Evolutionary conservation across 2,329 filamentous ascomycete genomes (phyloP), one percentile per base, ranked within the genome.

Genomic region (Pseudogymnoascus sp.): DNA sequence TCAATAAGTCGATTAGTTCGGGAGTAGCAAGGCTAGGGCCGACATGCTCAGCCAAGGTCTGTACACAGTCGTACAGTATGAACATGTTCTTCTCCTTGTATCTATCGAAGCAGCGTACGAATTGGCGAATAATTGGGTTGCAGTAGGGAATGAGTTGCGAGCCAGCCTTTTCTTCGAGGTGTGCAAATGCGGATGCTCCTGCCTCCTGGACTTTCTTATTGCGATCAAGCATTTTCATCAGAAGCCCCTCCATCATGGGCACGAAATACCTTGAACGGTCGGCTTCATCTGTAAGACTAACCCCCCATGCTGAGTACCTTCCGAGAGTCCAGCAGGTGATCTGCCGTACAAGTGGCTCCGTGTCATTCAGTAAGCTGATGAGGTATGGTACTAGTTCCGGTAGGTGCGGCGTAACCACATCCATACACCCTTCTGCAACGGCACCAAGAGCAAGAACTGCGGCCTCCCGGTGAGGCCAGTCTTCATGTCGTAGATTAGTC

Each of bases 41-140:
- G 62, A 97, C 89, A 71, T 91, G 89, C 74, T 99, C 94, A 3
- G 94, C 94, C 63, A 99, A 80, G 0, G 94, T 99, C 77, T 99
- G 94, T 35, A 99, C 91, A 74, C 94, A 97, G 77, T 99, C 94
- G 78, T 99, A 99, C 35, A 99, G 84, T 62, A 97, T 95, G 78
- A 95, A 97, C 86, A 97, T 97, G 78, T 99, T 99, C 71, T 91
- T 88, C 75, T 97, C 93, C 81, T 99, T 97, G 84, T 97, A 99
- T 76, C 90, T 92, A 61, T 81, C 83, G 76, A 99, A 99, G 75
- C 94, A 99, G 65, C 83, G 81, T 61, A 97, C 92, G 71, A 93
- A 97, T 73, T 97, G 94, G 65, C 87, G 88, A 61, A 97, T 85
- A 69, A 99, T 97, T 26, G 92, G 90, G 29, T 88, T 83, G 70